Evolutionary conservation across 495 filamentous ascomycete genomes (phyloP).

Genomic region (Ramalina peruviana): DNA sequence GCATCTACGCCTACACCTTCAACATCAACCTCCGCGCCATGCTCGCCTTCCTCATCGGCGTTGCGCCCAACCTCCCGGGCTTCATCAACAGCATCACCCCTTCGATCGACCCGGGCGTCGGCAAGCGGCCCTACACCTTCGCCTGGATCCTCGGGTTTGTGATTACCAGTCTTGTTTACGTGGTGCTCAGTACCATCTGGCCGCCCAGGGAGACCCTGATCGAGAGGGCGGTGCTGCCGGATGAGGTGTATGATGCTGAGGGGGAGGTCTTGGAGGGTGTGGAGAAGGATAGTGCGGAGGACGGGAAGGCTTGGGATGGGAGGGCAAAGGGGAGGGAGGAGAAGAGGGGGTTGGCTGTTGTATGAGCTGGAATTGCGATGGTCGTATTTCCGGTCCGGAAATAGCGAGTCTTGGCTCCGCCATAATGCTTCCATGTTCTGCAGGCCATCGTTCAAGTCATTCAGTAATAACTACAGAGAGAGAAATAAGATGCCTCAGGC

Average conservation of each 20-base stretch:
- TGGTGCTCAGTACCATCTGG: conserved; percentile 25
- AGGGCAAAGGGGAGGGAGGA: background rate
- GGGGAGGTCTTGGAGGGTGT: background rate
- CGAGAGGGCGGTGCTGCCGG: conserved; percentile 27
- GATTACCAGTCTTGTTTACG: conserved; percentile 32
- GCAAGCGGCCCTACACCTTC: conserved; percentile 38
- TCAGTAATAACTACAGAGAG: too few relatives aligned
- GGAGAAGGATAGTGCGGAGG: background rate
- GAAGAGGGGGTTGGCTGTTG: background rate
- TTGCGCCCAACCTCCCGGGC: conserved; percentile 48
- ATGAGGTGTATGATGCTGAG: conserved; percentile 32
- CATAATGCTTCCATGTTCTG: too few relatives aligned
- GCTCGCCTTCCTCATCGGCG: conserved; percentile 46
- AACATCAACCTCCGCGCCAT: conserved; percentile 55
- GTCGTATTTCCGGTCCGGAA: too few relatives aligned
- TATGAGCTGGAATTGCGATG: background rate
- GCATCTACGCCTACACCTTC: conserved; percentile 39
- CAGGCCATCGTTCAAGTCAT: too few relatives aligned
- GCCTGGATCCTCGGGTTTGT: conserved; percentile 43
- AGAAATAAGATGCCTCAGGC: too few relatives aligned
- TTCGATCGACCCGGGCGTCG: conserved; percentile 29
- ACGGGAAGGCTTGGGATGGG: background rate
- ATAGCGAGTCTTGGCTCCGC: too few relatives aligned
- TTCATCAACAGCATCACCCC: conserved; percentile 37
- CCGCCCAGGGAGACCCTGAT: conserved; percentile 28